Conservation (phyloP, 2,329 filamentous ascomycete genomes). For the Aspergillus arachidicola region DNA sequence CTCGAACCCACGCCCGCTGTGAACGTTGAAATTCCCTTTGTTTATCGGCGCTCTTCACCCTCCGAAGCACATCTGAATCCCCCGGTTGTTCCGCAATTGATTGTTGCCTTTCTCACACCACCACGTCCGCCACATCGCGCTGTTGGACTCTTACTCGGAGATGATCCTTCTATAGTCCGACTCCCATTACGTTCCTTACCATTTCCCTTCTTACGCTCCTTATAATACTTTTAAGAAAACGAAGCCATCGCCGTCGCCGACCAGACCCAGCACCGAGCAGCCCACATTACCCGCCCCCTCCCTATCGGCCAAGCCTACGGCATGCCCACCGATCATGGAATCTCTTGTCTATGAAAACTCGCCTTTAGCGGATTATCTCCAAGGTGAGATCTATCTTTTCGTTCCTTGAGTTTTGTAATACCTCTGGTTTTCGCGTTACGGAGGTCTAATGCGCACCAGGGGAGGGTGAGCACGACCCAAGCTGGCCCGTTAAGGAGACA, state of each 20-base stretch:
- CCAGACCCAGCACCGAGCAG: not conserved
- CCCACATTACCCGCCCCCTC: conserved; percentile 5
- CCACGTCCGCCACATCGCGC: not conserved
- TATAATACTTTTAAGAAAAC: not conserved
- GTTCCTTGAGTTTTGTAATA: not conserved
- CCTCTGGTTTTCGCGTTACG: not conserved
- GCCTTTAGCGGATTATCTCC: conserved; percentile 84
- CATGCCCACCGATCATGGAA: conserved; percentile 67
- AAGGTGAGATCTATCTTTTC: conserved; percentile 63
- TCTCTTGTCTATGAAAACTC: conserved; percentile 82
- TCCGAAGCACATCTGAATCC: not conserved
- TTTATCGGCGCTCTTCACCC: not conserved
- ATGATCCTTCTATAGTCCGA: conserved; percentile 20
- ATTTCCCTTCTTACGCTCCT: conserved; percentile 1
- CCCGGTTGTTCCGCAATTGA: not conserved
- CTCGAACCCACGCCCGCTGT: not conserved
- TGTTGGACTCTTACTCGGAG: conserved; percentile 12
- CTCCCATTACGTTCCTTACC: conserved; percentile 5
- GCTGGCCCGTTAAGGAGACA: conserved; percentile 38
- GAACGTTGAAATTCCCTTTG: not conserved
- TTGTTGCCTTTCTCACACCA: not conserved
- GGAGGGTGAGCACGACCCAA: conserved; percentile 48
- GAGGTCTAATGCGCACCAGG: conserved; percentile 34
- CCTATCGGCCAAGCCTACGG: conserved; percentile 21
- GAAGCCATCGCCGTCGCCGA: not conserved